Base-by-base conservation (phyloP, 2,329 filamentous ascomycete species). In the Monilinia vaccinii-corymbosi region DNA sequence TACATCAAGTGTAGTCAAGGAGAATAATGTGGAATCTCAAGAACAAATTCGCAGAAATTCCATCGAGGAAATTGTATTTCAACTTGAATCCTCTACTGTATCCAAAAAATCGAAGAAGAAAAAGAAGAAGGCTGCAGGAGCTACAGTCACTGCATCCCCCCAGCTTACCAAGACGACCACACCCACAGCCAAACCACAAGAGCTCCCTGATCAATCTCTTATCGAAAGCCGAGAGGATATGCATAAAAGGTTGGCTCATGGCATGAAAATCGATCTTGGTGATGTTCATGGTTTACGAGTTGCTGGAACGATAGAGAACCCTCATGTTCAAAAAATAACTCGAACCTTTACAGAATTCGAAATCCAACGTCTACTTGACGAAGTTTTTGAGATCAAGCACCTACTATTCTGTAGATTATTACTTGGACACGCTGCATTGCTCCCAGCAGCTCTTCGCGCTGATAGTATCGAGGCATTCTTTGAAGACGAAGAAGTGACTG, bases 301-400 rank as follows among this genome's bases (percentile, higher is more conserved):
- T 1, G 61, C 69, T 16, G 73, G 72, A 16, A 73, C 70, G 1
- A 51, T 71, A 7, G 69, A 73, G 38, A 59, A 59, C n/a, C 57
- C 57, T 45, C 16, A 38, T 21, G 18, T 53, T 11, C 38, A 46
- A 38, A 66, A 63, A 38, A 74, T 72, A 44, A 76, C 74, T 8
- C 68, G 74, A 1, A 71, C 73, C 0, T 67, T 78, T 32, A 70
- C 73, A 7, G 73, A 76, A 34, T 72, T 75, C 14, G 77, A 79
- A 61, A 74, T 78, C 25, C 71, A 76, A 34, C 61, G 65, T 18
- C 65, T 80, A 2, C 68, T 78, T 18, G 67, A 70, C 3, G 76
- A 80, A n/a, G 73, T 80, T 36, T 70, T 72, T 14, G 76, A 80
- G 63, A 77, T 80, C 64, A 80, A 80, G 67, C 68, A 75, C 58